A percentile compares a stretch with the other conserved stretches of the same genome.
phyloP scores from a whole-genome alignment of 257 asterid species.

The Solanum peruvianum region DNA sequence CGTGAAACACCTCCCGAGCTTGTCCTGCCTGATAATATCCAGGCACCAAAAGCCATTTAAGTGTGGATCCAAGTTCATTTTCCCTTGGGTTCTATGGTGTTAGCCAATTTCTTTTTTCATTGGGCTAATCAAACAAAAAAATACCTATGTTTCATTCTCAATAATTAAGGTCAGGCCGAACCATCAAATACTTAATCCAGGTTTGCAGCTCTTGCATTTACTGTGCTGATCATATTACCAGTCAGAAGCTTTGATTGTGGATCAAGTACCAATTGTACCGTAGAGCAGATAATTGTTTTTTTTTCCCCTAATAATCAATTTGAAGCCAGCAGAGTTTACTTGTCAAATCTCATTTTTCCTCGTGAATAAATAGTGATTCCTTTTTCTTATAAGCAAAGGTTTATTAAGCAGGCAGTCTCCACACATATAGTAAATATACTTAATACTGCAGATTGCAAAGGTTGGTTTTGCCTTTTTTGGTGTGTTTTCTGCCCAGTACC shows the following conservation, averaged over 20 bases:
- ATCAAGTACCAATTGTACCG: neutral
- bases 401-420: neutral
- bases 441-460: neutral
- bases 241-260: neutral
- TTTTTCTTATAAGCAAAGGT: neutral
- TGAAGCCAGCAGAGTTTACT: neutral
- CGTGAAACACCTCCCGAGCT: conserved; percentile 48
- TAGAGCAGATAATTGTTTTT: neutral
- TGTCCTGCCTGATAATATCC: conserved; percentile 22
- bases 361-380: neutral
- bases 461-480: neutral
- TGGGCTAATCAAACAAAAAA: conserved; percentile 7
- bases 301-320: neutral
- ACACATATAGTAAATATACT: neutral
- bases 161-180: conserved; percentile 30
- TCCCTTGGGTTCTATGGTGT: conserved; percentile 5
- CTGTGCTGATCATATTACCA: neutral
- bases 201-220: conserved; percentile 20
- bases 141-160: conserved; percentile 14
- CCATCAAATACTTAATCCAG: conserved; percentile 21
- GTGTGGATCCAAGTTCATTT: neutral
- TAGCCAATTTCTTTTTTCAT: neutral
- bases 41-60: conserved; percentile 42
- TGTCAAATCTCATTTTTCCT: neutral
- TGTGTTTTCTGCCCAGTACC: neutral